Evolutionary conservation across 2,329 filamentous ascomycete genomes (phyloP), one percentile per base, ranked within the genome.

Genomic region (Fusarium xylarioides): DNA sequence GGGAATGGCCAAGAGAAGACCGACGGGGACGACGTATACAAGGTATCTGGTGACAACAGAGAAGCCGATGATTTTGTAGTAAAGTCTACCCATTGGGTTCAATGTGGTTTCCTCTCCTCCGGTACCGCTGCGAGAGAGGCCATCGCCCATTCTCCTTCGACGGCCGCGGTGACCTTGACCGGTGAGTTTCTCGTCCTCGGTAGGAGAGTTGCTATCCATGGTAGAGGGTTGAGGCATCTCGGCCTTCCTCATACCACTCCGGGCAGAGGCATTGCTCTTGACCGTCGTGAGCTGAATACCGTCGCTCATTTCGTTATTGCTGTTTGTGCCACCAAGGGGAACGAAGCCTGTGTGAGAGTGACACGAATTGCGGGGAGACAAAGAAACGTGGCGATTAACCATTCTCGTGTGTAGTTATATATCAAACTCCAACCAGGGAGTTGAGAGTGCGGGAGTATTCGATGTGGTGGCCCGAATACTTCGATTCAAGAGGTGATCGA

Each of bases 21-120:
- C 90, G 35, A 93, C 83, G 10, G 91, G 91, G 30, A 91, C 81
- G 70, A 93, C 87, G 77, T 93, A 93, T 71, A 93, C 85, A 53
- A 92, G 82, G 78, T 93, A 93, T 52, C 91, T 86, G 8, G 89
- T 91, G 68, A 92, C 77, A 70, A 90, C 85, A 12, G 89, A 91
- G 77, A 91, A 91, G 74, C 85, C 84, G 67, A 92, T 83, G 70
- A 93, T 86, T 79, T 88, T 91, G 76, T 86, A 85, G 81, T 93
- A 92, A 40, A 93, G 78, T 67, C 86, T 86, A 49, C 91, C 91
- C 85, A 93, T 89, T 68, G 87, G 87, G 74, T 90, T 93, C 71
- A 93, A 82, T 37, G 85, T 84, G 37, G 87, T 80, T 23, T 89
- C 88, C 4, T 90, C 88, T 16, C 90, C 88, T 14, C 89, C 87